Percentiles rank a stretch among this genome's conserved stretches.
phyloP scores from a whole-genome alignment of 441 rosid genomes.

The Jatropha podagrica region DNA sequence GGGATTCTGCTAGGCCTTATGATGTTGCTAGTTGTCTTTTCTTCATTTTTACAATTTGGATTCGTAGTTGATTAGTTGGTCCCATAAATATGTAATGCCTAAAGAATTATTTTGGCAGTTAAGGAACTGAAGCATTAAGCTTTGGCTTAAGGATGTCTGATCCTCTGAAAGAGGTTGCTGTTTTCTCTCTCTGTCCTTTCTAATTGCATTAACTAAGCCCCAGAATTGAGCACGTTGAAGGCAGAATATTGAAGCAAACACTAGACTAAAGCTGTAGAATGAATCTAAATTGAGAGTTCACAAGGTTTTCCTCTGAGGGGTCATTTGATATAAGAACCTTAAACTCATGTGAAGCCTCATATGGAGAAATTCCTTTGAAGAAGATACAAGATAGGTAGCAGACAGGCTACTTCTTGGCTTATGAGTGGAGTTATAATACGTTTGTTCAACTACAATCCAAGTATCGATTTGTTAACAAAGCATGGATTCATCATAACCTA shows the following conservation, averaged over 20 bases:
- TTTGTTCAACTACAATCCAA: not conserved
- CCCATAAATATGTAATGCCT: not conserved
- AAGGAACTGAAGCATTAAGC: not conserved
- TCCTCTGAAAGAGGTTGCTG: not conserved
- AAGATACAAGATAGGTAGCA: not conserved
- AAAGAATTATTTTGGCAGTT: not conserved
- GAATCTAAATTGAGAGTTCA: not conserved
- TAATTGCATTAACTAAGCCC: not conserved
- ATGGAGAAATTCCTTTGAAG: not conserved
- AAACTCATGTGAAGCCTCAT: not conserved
- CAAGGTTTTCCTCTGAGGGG: not conserved
- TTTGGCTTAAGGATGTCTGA: not conserved
- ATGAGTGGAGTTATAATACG: not conserved
- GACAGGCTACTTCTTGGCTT: not conserved
- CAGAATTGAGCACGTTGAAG: not conserved
- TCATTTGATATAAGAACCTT: not conserved
- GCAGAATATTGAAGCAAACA: not conserved
- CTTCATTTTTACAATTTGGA: not conserved
- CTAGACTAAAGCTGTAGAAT: not conserved
- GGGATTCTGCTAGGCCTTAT: not conserved
- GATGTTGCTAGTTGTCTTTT: not conserved
- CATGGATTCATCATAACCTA: not conserved
- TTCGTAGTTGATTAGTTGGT: not conserved
- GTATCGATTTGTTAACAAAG: too few relatives aligned
- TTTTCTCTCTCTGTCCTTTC: not conserved